Percentiles rank a stretch among this genome's conserved stretches.
phyloP scores from a whole-genome alignment of 495 filamentous ascomycete genomes.

The Echria macrotheca region DNA sequence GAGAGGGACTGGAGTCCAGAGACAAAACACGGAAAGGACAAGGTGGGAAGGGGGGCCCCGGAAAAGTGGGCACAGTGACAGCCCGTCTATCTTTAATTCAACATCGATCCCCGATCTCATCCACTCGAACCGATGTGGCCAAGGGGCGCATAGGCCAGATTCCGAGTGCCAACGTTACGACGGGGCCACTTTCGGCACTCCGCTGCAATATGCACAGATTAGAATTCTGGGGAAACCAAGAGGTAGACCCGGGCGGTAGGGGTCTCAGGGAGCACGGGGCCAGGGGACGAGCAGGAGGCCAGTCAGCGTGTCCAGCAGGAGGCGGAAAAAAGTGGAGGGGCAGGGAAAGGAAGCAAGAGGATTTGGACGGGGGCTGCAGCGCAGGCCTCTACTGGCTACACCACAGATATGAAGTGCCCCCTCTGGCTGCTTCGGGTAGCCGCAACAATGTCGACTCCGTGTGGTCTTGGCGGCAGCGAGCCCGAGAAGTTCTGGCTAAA shows the following conservation, averaged over 20 bases:
- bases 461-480: slow-evolving; percentile 8
- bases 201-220: slow-evolving; percentile 12
- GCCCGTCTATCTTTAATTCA: slow-evolving; percentile 6
- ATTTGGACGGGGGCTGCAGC: not conserved
- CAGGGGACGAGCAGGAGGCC: too few species aligned
- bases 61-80: slow-evolving; percentile 13
- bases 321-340: not conserved
- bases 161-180: slow-evolving; percentile 3
- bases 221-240: slow-evolving; percentile 11
- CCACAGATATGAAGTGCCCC: not conserved
- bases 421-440: not conserved
- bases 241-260: not conserved
- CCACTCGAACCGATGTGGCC: not conserved
- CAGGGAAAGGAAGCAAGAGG: not conserved
- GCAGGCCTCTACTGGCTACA: not conserved
- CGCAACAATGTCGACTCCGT: slow-evolving; percentile 6
- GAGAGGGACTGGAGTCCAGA: not conserved
- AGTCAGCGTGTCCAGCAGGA: not conserved
- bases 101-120: not conserved
- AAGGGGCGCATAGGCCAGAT: not conserved
- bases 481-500: slow-evolving; percentile 16
- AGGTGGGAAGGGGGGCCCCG: not conserved
- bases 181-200: slow-evolving; percentile 16
- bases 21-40: not conserved
- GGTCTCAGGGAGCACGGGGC: not conserved